Conservation (phyloP, 208 protist genomes). For the Crithidia sp. region DNA sequence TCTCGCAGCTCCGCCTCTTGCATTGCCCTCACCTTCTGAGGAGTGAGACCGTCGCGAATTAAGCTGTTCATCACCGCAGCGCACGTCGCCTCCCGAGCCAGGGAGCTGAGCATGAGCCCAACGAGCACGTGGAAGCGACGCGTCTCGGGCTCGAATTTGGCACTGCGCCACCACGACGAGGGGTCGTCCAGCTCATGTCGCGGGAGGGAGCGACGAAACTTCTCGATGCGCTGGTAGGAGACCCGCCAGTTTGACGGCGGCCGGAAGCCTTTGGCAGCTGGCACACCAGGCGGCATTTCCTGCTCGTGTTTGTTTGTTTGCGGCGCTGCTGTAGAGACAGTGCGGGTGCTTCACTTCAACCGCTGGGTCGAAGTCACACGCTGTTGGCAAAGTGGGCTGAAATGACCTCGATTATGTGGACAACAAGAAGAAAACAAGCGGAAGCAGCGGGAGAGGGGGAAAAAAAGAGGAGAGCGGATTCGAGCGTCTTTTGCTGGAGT, state of each 20-base stretch:
- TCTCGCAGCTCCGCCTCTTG: constrained; percentile 54
- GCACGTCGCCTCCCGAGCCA: constrained; percentile 93
- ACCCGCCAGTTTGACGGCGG: background rate
- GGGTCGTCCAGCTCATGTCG: background rate
- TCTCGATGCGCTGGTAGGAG: background rate
- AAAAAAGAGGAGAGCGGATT: no score
- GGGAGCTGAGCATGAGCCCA: constrained; percentile 93
- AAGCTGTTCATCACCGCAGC: constrained; percentile 82
- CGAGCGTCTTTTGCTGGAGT: no score
- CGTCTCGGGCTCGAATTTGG: constrained; percentile 33
- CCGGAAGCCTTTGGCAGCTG: constrained; percentile 11
- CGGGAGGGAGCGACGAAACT: background rate
- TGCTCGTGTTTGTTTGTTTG: background rate
- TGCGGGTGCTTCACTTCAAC: no score
- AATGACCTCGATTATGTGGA: no score
- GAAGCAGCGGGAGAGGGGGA: no score
- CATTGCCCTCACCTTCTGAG: constrained; percentile 56
- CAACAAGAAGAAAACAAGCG: no score
- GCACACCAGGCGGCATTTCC: background rate
- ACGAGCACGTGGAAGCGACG: constrained; percentile 91
- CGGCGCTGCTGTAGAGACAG: no score
- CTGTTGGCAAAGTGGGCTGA: no score
- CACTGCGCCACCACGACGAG: constrained; percentile 2
- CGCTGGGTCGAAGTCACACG: no score
- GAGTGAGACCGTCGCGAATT: constrained; percentile 34